Conservation (phyloP, 306 rosid genomes). For the Quercus parvula region DNA sequence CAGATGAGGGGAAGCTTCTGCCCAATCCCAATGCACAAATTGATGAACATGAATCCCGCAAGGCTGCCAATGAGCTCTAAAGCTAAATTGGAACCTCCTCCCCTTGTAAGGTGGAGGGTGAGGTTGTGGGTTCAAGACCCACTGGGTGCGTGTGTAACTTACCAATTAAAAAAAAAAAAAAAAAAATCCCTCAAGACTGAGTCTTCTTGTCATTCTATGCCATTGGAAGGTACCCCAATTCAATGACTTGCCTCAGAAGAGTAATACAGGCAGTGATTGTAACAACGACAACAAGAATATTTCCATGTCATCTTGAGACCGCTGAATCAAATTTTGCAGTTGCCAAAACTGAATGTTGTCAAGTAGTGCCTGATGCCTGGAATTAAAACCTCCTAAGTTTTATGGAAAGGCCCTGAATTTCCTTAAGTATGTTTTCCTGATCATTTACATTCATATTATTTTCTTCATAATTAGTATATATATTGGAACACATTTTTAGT, state of each 20-base stretch:
- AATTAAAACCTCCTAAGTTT: constrained; percentile 86
- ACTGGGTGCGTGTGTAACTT: too few relatives aligned
- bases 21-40: background rate
- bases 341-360: constrained; percentile 50
- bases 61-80: too few relatives aligned
- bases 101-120: too few relatives aligned
- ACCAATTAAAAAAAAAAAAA: too few relatives aligned
- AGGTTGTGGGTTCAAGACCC: too few relatives aligned
- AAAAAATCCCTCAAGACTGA: too few relatives aligned
- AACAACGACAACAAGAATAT: constrained; percentile 4
- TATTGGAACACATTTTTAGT: too few relatives aligned
- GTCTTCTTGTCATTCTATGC: constrained; percentile 12
- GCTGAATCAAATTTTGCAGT: constrained; percentile 8
- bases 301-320: constrained; percentile 9
- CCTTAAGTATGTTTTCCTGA: too few relatives aligned
- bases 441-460: too few relatives aligned
- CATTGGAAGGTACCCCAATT: constrained; percentile 19
- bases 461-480: too few relatives aligned
- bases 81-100: too few relatives aligned
- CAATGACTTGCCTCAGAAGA: constrained; percentile 20
- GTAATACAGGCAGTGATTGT: constrained; percentile 16
- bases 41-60: constrained; percentile 14
- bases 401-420: too few relatives aligned
- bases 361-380: constrained; percentile 37
- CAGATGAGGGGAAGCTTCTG: background rate